phyloP scores from a whole-genome alignment of 2,329 filamentous ascomycete genomes.

The Phialocephala subalpina region DNA sequence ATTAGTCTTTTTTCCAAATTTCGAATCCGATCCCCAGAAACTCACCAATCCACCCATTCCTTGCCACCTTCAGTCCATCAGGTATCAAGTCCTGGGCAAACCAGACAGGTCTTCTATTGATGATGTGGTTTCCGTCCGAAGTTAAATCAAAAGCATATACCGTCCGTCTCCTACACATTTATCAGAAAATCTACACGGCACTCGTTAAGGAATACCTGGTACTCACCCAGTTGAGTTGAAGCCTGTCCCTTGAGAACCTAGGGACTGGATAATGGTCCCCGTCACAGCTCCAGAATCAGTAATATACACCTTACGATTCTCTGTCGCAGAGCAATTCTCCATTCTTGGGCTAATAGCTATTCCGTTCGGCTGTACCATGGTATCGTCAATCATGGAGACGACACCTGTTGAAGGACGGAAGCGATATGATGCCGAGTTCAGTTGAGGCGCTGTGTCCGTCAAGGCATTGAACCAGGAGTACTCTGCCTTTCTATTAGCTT shows the following conservation, averaged over 20 bases:
- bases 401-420: conserved; percentile 46
- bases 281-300: conserved; percentile 48
- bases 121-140: conserved; percentile 45
- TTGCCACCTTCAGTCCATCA: conserved; percentile 52
- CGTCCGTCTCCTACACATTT: conserved; percentile 32
- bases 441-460: conserved; percentile 47
- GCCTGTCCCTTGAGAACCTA: conserved; percentile 42
- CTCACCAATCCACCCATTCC: conserved; percentile 44
- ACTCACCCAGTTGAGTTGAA: conserved; percentile 44
- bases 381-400: conserved; percentile 48
- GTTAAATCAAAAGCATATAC: conserved; percentile 51
- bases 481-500: conserved; percentile 20
- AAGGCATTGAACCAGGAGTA: conserved; percentile 48
- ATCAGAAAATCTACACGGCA: neutral
- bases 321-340: conserved; percentile 7
- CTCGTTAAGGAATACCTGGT: neutral
- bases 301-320: conserved; percentile 44
- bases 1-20: neutral
- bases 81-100: conserved; percentile 49
- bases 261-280: conserved; percentile 35
- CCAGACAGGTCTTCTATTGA: conserved; percentile 50
- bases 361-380: conserved; percentile 51
- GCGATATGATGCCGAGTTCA: conserved; percentile 49
- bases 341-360: conserved; percentile 49
- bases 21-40: neutral